These are phyloP conservation scores for Lipomyces kockii DNA, from an alignment of 805 yeast genomes.

Conservation along the genomic window DNA sequence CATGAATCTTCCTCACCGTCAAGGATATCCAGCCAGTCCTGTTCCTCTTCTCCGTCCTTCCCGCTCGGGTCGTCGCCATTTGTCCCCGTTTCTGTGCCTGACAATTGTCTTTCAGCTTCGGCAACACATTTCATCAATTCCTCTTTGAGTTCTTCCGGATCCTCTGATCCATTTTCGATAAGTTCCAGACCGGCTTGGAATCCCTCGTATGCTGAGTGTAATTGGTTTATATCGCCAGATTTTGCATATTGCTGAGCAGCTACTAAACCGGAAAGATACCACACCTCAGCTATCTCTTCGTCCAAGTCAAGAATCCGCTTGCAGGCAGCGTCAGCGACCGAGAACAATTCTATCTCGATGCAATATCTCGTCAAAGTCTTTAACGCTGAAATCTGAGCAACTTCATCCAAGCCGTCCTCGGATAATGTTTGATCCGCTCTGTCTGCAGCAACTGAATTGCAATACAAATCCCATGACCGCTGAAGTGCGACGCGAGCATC, in stretches of 20 bases:
- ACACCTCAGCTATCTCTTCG: slow-evolving; percentile 80
- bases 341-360: slow-evolving; percentile 76
- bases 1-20: slow-evolving; percentile 15
- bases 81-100: slow-evolving; percentile 7
- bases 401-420: slow-evolving; percentile 42
- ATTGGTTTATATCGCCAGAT: not conserved
- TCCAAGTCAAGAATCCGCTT: slow-evolving; percentile 72
- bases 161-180: slow-evolving; percentile 14
- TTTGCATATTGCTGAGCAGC: slow-evolving; percentile 15
- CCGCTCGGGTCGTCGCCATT: slow-evolving; percentile 1
- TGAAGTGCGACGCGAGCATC: slow-evolving; percentile 74
- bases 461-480: slow-evolving; percentile 75
- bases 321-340: slow-evolving; percentile 68
- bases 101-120: slow-evolving; percentile 15
- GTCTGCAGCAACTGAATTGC: slow-evolving; percentile 48
- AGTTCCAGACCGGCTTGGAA: slow-evolving; percentile 23
- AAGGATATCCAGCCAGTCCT: slow-evolving; percentile 32
- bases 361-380: slow-evolving; percentile 73
- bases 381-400: slow-evolving; percentile 71
- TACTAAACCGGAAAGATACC: slow-evolving; percentile 82
- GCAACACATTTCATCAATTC: slow-evolving; percentile 15
- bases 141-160: slow-evolving; percentile 20
- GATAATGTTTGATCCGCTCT: slow-evolving; percentile 40
- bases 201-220: slow-evolving; percentile 17
- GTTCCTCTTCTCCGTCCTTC: slow-evolving; percentile 18